Evolutionary conservation across 148 eudicot genomes (phyloP).

Genomic region (Arbutus unedo): DNA sequence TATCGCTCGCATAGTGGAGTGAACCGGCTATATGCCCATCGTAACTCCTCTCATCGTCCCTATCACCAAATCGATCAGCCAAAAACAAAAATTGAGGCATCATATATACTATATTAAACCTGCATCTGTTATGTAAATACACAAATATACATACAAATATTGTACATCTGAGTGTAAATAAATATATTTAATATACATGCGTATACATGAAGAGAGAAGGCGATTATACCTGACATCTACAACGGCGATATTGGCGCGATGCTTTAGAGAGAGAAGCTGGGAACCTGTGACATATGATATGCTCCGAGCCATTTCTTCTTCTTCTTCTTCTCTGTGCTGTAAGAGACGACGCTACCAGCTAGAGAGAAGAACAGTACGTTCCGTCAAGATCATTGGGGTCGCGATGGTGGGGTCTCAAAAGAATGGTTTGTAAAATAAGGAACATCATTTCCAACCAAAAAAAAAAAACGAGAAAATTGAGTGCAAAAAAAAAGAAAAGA

Average conservation of each 20-base stretch:
- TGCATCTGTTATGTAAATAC: not conserved
- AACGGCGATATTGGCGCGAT: constrained; percentile 71
- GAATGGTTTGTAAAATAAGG: no score
- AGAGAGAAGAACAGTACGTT: not conserved
- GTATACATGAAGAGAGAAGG: not conserved
- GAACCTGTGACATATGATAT: constrained; percentile 77
- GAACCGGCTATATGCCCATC: constrained; percentile 97
- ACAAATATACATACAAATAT: not conserved
- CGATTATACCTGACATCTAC: constrained; percentile 73
- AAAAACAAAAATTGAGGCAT: not conserved
- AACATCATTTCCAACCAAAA: no score
- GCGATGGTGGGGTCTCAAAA: no score
- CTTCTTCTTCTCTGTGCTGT: not conserved
- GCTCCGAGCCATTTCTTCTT: constrained; percentile 41
- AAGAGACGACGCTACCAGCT: not conserved
- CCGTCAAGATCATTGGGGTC: not conserved
- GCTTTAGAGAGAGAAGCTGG: constrained; percentile 70
- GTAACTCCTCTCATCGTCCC: constrained; percentile 79
- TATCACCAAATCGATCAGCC: constrained; percentile 17
- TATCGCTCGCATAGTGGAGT: constrained; percentile 73
- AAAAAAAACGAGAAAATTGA: no score
- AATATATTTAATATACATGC: no score
- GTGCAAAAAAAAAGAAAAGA: no score
- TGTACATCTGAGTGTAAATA: no score
- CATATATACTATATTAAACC: not conserved